phyloP scores from a whole-genome alignment of 208 protist species.

The Plasmodiophora brassicae region DNA sequence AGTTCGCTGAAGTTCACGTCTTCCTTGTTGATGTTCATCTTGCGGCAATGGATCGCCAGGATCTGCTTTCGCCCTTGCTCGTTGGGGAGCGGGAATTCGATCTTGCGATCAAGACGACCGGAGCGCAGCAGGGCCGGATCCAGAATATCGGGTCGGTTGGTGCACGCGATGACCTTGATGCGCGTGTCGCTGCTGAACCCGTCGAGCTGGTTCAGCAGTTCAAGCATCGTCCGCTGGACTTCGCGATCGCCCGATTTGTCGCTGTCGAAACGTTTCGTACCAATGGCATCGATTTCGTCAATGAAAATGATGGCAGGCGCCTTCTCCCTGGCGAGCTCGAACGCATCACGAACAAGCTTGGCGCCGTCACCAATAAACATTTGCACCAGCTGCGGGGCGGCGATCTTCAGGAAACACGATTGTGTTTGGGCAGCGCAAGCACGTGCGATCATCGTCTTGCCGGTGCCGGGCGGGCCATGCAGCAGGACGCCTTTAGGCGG shows the following conservation, averaged over 20 bases:
- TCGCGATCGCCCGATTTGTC: conserved; percentile 82
- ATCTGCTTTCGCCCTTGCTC: conserved; percentile 95
- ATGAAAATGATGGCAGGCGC: conserved; percentile 99
- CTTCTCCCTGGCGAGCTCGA: conserved; percentile 99
- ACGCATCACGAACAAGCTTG: conserved; percentile 98
- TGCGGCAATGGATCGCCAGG: conserved; percentile 97
- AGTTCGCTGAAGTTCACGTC: conserved; percentile 99
- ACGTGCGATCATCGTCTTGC: conserved; percentile 92
- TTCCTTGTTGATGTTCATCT: conserved; percentile 87
- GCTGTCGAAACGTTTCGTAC: conserved; percentile 88
- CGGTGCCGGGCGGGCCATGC: conserved; percentile 95
- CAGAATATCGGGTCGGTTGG: conserved; percentile 82
- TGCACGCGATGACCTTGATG: conserved; percentile 99
- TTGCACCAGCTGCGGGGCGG: conserved; percentile 97
- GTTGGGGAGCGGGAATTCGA: conserved; percentile 97
- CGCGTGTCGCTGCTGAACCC: conserved; percentile 92
- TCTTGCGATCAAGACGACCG: conserved; percentile 97
- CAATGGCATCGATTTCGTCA: conserved; percentile 99
- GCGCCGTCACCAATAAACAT: conserved; percentile 96
- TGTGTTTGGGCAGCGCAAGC: conserved; percentile 97
- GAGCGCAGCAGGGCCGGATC: conserved; percentile 99
- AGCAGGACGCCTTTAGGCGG: conserved; percentile 94
- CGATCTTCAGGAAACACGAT: conserved; percentile 97
- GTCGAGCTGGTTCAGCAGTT: conserved; percentile 99
- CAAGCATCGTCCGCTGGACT: conserved; percentile 98